A percentile compares a stretch with the other conserved stretches of the same genome.
Conservation (phyloP, 73 alveolate species). For the Paramecium sexaurelia region DNA sequence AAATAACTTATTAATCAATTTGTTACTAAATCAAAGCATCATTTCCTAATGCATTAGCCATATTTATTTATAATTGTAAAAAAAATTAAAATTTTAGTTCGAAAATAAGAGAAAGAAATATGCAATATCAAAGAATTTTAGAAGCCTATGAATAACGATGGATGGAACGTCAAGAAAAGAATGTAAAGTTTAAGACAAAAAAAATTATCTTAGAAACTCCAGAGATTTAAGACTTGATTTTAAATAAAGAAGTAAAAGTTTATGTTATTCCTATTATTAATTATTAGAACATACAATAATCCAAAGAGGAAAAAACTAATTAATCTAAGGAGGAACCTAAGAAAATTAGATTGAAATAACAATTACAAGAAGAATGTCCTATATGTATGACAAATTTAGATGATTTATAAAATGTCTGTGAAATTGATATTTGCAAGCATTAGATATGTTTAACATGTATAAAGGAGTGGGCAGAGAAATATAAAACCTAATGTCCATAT, state of each 20-base stretch:
- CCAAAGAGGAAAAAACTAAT: neutral
- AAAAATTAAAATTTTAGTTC: neutral
- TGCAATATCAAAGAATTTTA: neutral
- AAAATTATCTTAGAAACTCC: neutral
- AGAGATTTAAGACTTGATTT: neutral
- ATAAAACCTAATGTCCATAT: conserved; percentile 18
- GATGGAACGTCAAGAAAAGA: neutral
- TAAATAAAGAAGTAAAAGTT: neutral
- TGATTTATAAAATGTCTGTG: neutral
- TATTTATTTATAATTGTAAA: neutral
- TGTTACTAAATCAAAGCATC: neutral
- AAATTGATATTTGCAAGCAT: conserved; percentile 10
- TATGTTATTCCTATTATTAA: neutral
- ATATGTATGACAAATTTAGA: conserved; percentile 1
- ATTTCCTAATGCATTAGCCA: conserved; percentile 8
- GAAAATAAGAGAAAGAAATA: neutral
- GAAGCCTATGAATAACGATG: neutral
- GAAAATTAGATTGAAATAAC: neutral
- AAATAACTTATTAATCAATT: neutral
- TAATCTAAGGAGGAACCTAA: neutral
- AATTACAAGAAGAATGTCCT: conserved; percentile 24
- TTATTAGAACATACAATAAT: neutral
- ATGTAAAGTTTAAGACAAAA: neutral
- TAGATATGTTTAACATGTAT: neutral
- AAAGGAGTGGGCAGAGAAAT: conserved; percentile 33